These are phyloP conservation scores for Diplocarpon mali DNA, from an alignment of 2,329 filamentous ascomycete species.

Conservation along the genomic window DNA sequence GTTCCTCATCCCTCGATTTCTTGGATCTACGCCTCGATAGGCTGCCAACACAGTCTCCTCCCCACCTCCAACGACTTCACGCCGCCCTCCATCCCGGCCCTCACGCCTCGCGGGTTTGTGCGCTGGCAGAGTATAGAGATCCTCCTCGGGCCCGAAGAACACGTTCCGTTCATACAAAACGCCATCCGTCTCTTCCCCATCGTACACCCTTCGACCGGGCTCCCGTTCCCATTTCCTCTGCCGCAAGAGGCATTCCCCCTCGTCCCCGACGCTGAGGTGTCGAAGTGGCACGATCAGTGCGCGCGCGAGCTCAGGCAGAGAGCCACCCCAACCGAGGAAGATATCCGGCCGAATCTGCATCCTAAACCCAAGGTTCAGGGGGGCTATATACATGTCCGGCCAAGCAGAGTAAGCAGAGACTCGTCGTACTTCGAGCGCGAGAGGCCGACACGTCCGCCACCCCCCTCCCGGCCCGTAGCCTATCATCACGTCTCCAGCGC, in stretches of 20 bases:
- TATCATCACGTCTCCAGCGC: slow-evolving; percentile 11
- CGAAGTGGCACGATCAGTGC: slow-evolving; percentile 75
- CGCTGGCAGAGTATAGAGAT: slow-evolving; percentile 92
- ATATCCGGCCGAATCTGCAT: slow-evolving; percentile 18
- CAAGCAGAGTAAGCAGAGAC: slow-evolving; percentile 8
- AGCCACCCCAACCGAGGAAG: slow-evolving; percentile 27
- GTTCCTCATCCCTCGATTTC: slow-evolving; percentile 67
- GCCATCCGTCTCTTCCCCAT: slow-evolving; percentile 71
- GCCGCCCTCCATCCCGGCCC: slow-evolving; percentile 66
- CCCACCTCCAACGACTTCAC: slow-evolving; percentile 60
- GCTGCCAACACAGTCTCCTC: slow-evolving; percentile 80
- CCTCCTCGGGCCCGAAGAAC: slow-evolving; percentile 75
- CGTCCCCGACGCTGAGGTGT: slow-evolving; percentile 66
- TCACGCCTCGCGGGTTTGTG: slow-evolving; percentile 77
- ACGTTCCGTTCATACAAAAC: slow-evolving; percentile 72
- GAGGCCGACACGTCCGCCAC: neutral
- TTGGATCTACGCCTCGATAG: slow-evolving; percentile 84
- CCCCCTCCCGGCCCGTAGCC: slow-evolving; percentile 4
- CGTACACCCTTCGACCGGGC: slow-evolving; percentile 61
- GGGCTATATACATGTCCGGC: slow-evolving; percentile 22
- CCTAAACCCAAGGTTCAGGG: slow-evolving; percentile 22
- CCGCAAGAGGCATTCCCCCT: slow-evolving; percentile 56
- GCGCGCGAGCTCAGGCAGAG: slow-evolving; percentile 59
- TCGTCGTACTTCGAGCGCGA: slow-evolving; percentile 17
- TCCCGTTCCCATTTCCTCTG: slow-evolving; percentile 50